These are phyloP conservation scores for Domatiomyces globalis DNA, from an alignment of 2,329 filamentous ascomycete genomes.

Conservation along the genomic window DNA sequence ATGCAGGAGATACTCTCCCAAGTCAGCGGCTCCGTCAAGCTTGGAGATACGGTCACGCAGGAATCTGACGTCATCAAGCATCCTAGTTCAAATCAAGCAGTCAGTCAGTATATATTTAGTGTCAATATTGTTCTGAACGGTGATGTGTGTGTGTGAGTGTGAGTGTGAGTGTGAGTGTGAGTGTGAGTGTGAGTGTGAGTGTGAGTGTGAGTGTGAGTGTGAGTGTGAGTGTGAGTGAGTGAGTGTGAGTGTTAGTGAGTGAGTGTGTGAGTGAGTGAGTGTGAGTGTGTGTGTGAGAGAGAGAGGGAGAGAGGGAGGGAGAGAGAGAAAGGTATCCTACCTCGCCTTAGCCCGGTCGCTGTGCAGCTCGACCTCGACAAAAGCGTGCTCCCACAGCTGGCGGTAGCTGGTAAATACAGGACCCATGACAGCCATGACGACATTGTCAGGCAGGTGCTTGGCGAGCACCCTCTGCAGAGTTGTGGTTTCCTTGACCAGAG, in stretches of 20 bases:
- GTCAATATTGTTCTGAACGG: slow-evolving; percentile 1
- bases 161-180: no score
- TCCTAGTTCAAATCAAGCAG: slow-evolving; percentile 34
- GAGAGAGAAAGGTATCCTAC: slow-evolving; percentile 31
- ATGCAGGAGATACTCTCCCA: slow-evolving; percentile 54
- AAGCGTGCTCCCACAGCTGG: slow-evolving; percentile 60
- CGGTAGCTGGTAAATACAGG: slow-evolving; percentile 73
- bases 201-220: no score
- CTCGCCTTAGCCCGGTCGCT: slow-evolving; percentile 56
- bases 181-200: no score
- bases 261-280: no score
- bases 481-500: slow-evolving; percentile 68
- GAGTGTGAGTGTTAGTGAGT: slow-evolving; percentile 9
- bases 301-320: no score
- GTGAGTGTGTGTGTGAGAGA: slow-evolving; percentile 7
- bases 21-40: slow-evolving; percentile 63
- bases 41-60: slow-evolving; percentile 58
- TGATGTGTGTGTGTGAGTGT: no score
- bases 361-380: slow-evolving; percentile 50
- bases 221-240: no score
- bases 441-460: slow-evolving; percentile 64
- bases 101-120: neutral
- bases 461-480: slow-evolving; percentile 71
- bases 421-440: slow-evolving; percentile 69
- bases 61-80: slow-evolving; percentile 61